Evolutionary conservation across 331 rosid genomes (phyloP), one percentile per base, ranked within the genome.

Genomic region (Malus hybrid): DNA sequence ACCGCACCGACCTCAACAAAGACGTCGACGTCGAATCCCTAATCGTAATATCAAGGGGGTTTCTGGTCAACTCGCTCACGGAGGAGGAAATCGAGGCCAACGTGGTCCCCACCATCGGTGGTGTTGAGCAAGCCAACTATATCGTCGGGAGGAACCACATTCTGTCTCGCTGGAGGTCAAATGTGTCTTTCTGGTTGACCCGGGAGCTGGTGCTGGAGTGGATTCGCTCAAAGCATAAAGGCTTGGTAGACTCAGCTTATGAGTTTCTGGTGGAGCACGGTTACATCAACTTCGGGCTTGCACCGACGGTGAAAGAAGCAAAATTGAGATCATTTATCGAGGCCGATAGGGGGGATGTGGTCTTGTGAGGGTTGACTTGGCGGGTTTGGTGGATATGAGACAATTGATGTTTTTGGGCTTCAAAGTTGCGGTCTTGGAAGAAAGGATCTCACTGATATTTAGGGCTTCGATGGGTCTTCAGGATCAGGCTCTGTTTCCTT

Each of bases 71-170:
- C 77, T 88, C 94, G 11, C 86, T 93, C 29, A 93, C 97, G 0
- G 96, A 93, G 80, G 97, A 93, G 81, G 98, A 90, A 79, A 90
- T 93, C 81, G 93, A 90, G 76, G 96, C 94, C 62, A 87, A 82
- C 76, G 98, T 93, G 16, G 94, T 93, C n/a, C 78, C 85, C 72
- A 85, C 86, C 27, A 76, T 93, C 11, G 98, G 97, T 20, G 97
- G 97, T 10, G 82, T 86, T 1, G 96, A 90, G 67, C 94, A 93
- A 32, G 83, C 94, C 19, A 93, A 85, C 81, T 93, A 93, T 71
- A 86, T 93, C 60, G 85, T 90, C 24, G 91, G 88, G 1, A 75
- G 97, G 68, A 93, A 93, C 81, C 98, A 93, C 85, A 86, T 93
- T 70, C 78, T 93, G 39, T 76, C 97, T 3, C 85, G 87, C 29